Evolutionary conservation across 163 green algal genomes (phyloP), one percentile per base, ranked within the genome.

Genomic region (Picocystis sp.): DNA sequence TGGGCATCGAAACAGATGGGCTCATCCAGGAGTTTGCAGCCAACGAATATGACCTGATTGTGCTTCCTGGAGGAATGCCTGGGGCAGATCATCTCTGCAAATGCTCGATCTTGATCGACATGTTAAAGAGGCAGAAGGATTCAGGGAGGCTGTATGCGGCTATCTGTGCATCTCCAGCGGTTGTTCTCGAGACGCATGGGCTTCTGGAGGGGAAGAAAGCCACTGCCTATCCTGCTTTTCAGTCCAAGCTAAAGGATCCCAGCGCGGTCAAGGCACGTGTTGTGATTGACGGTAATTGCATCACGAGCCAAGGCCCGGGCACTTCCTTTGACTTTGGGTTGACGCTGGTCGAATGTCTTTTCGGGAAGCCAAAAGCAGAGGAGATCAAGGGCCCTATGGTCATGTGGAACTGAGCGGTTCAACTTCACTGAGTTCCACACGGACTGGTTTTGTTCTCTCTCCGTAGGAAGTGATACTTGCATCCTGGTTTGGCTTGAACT

Each of bases 251-350:
- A n/a, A 60, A 62, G 0, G 67, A 93, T 60, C 66, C 29, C 54
- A 72, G 52, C 11, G 52, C 33, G 1, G 62, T 63, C 23, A 45
- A 64, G 1, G 57, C 65, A 3, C 69, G 77, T 1, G 88, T 96
- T 24, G 81, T 95, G 14, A 70, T 85, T 13, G 79, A 92, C 53
- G 80, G 80, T 21, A 56, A 63, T 68, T 13, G 92, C 0, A 77
- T 78, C 42, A 94, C 87, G 24, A 84, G 65, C 58, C 69, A 79
- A 13, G 90, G 87, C 3, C 90, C 90, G 2, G 90, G 90, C 0
- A 98, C 90, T 0, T 74, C 90, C 0, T 83, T n/a, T 58, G 89
- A 97, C 67, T 99, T 95, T 80, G 77, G 84, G 3, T 73, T 99
- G 51, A 56, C 61, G 1, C 71, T 96, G 2, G 89, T 98, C 8